Conservation (phyloP, 2,329 filamentous ascomycete species). For the Fusarium sp. region DNA sequence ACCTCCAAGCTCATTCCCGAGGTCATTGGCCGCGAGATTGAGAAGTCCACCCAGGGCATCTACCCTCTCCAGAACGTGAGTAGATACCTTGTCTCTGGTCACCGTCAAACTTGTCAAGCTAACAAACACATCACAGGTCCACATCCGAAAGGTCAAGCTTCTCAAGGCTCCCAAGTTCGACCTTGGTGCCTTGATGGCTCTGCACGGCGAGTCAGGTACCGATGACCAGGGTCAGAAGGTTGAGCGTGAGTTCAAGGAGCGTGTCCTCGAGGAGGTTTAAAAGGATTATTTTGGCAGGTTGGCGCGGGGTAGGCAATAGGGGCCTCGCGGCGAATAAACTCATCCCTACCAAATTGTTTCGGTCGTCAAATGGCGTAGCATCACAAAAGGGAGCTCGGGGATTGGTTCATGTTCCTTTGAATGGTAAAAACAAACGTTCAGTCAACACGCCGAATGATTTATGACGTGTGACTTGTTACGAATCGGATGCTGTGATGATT, state of each 20-base stretch:
- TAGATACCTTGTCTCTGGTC: slow-evolving; percentile 36
- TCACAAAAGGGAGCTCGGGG: slow-evolving; percentile 55
- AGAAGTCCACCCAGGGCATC: slow-evolving; percentile 99
- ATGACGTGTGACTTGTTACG: slow-evolving; percentile 29
- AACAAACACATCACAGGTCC: slow-evolving; percentile 72
- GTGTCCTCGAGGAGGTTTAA: slow-evolving; percentile 94
- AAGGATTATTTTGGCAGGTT: slow-evolving; percentile 50
- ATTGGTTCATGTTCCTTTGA: slow-evolving; percentile 55
- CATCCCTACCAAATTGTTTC: slow-evolving; percentile 55
- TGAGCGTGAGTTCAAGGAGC: slow-evolving; percentile 99
- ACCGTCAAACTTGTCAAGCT: background rate
- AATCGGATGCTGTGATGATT: slow-evolving; percentile 32
- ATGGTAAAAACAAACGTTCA: slow-evolving; percentile 51
- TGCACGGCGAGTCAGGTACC: slow-evolving; percentile 96
- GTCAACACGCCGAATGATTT: slow-evolving; percentile 43
- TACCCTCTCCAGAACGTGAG: slow-evolving; percentile 98
- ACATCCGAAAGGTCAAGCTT: slow-evolving; percentile 99
- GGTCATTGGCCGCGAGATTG: slow-evolving; percentile 99
- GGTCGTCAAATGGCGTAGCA: slow-evolving; percentile 60
- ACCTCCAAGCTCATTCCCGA: slow-evolving; percentile 99
- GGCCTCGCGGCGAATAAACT: slow-evolving; percentile 50
- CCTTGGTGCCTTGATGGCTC: slow-evolving; percentile 91
- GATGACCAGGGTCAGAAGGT: slow-evolving; percentile 99
- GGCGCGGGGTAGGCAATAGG: slow-evolving; percentile 49
- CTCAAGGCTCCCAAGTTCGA: slow-evolving; percentile 99